Base-by-base conservation (phyloP, 208 protist genomes). In the Trypanosoma theileri region DNA sequence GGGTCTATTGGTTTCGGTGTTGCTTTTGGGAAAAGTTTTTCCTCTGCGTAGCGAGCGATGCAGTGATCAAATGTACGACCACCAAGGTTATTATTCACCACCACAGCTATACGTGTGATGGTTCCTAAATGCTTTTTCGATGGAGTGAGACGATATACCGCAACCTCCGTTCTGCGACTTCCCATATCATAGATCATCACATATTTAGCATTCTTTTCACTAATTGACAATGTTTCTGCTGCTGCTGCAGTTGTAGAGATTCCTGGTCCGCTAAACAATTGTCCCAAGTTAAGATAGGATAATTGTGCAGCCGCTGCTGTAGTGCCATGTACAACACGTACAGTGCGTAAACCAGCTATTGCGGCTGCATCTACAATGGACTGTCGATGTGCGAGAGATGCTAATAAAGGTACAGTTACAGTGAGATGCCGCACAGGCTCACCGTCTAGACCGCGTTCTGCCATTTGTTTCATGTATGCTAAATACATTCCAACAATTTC, bases 151-250 rank as follows among this genome's bases (percentile, higher is more conserved):
- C 75, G 16, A 69, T 79, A 97, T 19, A 95, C 68, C 12, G 86
- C 86, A 11, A 80, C 88, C 75, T 95, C 92, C n/a, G 86, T 84
- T 44, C 80, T 69, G 13, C 73, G 59, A 56, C 80, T 83, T 26
- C 92, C 92, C 88, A 97, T 95, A 76, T 94, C 86, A 73, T 90
- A 97, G 14, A 97, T 59, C 75, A 97, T 82, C 9, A 95, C 62
- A 59, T 89, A 85, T 51, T 44, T 54, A 22, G 51, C 26, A 8
- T 35, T 24, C 10, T 13, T 17, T 13, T 63, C 56, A 14, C 44
- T 21, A 13, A 4, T 19, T 19, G 59, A 11, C 9, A 35, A 6
- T 35, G 28, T 35, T 35, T 6, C 28, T 35, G 4, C 28, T 35
- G 28, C 1, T 35, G 28, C 6, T 35, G 1, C 6, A 8, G 1